Evolutionary conservation across 2,329 filamentous ascomycete genomes (phyloP).

Genomic region (Penicillium glabrum): DNA sequence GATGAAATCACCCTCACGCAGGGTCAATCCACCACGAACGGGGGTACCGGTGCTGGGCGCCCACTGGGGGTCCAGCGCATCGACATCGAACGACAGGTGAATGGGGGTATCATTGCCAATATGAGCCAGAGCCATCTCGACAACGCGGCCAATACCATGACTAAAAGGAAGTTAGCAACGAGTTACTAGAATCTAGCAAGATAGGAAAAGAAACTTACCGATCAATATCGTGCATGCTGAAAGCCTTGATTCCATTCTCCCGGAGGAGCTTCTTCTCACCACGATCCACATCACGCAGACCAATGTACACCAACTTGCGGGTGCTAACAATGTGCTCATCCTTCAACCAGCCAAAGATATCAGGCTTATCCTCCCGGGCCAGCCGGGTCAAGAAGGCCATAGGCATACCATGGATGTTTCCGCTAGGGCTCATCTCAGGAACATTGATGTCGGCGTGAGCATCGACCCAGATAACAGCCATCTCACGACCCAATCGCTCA

Average conservation of each 20-base stretch:
- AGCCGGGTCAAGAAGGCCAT: constrained; percentile 88
- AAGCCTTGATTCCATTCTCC: constrained; percentile 89
- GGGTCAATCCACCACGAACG: constrained; percentile 86
- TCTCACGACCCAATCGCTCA: constrained; percentile 77
- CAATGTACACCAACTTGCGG: constrained; percentile 95
- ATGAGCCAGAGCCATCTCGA: constrained; percentile 97
- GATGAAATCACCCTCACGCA: constrained; percentile 96
- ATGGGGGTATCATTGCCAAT: constrained; percentile 94
- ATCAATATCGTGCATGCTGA: constrained; percentile 98
- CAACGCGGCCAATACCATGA: constrained; percentile 89
- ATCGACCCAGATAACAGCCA: constrained; percentile 98
- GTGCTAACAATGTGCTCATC: constrained; percentile 60
- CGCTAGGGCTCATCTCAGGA: constrained; percentile 82
- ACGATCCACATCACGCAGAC: constrained; percentile 86
- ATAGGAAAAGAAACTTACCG: constrained; percentile 52
- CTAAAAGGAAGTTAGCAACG: constrained; percentile 45
- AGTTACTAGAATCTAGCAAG: background rate
- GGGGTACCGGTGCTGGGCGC: constrained; percentile 94
- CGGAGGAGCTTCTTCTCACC: constrained; percentile 89
- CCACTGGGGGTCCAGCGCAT: constrained; percentile 94
- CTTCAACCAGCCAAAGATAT: constrained; percentile 87
- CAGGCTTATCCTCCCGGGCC: constrained; percentile 70
- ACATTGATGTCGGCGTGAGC: constrained; percentile 98
- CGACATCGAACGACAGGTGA: constrained; percentile 95
- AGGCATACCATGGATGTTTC: constrained; percentile 98